Evolutionary conservation across 2,329 filamentous ascomycete species (phyloP), one percentile per base, ranked within the genome.

Genomic region (Xylaria sp.): DNA sequence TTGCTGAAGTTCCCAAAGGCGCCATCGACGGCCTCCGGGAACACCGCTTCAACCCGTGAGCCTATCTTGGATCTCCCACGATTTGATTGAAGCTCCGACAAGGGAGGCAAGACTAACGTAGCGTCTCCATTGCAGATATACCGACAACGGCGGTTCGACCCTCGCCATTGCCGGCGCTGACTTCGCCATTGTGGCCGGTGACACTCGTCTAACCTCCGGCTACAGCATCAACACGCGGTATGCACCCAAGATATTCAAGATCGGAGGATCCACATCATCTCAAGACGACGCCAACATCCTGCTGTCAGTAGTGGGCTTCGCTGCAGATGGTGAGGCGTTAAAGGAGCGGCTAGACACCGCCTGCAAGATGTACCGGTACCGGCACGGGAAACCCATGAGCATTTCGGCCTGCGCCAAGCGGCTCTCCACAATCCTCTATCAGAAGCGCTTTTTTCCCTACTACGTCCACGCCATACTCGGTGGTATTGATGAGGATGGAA

Each of bases 181-280:
- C 85, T 99, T 98, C 86, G 90, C 94, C 79, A 97, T 99, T 83
- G 90, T 99, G 80, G 96, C 96, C 53, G 96, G 97, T 83, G 96
- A 99, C 85, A 99, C 96, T 76, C 93, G 96, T 80, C 93, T 93
- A 78, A 97, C 94, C 65, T 92, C 93, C 73, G 96, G 97, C 79
- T 99, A 97, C 89, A 97, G 92, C 87, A 99, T 99, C 90, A 97
- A 99, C 89, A 94, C 94, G 68, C 92, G 96, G 77, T 95, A 93
- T 85, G 89, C 91, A 68, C 96, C 96, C 66, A 99, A 99, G 84
- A 92, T 99, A 71, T 99, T 97, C 89, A 94, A 93, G 83, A 97
- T 99, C 75, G 96, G 97, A 69, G 96, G 95, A 63, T 93, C 94
- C 69, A 94, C 92, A 49, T 89, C 93, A 61, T 91, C 93, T 65